A percentile compares a stretch with the other conserved stretches of the same genome.
Conservation (phyloP, 2,329 filamentous ascomycete genomes). For the Stemphylium vesicarium region DNA sequence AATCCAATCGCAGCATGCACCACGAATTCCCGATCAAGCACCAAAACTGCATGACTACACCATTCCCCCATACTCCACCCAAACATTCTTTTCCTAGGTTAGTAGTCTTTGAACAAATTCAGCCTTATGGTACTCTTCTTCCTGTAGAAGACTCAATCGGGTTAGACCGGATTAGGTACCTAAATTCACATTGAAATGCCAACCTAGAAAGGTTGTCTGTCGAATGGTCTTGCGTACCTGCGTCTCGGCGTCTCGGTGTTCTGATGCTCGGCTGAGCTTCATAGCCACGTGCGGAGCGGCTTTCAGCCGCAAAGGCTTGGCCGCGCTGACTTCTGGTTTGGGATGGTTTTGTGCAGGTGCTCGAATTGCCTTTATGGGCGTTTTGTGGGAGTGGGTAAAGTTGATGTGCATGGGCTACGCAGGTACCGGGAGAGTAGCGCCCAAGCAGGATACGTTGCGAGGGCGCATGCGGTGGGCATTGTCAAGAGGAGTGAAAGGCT, state of each 20-base stretch:
- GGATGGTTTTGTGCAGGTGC: background rate
- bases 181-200: no score
- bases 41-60: background rate
- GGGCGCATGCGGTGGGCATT: no score
- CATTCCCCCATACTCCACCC: background rate
- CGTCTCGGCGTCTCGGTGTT: background rate
- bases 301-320: slow-evolving; percentile 1
- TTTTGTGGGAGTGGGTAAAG: background rate
- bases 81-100: background rate
- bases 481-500: no score
- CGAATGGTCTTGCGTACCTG: background rate
- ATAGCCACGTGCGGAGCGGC: background rate
- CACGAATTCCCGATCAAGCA: background rate
- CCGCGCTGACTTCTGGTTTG: background rate
- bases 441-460: no score
- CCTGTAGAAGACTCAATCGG: no score
- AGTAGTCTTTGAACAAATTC: background rate
- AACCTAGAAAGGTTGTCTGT: no score
- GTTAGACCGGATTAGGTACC: no score
- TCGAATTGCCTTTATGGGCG: no score
- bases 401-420: background rate
- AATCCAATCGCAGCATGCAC: background rate
- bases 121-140: background rate
- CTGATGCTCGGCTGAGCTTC: background rate
- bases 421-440: no score